Evolutionary conservation across 371 early-diverging fungal genomes (phyloP).

Genomic region (Basidiobolus meristosporus): DNA sequence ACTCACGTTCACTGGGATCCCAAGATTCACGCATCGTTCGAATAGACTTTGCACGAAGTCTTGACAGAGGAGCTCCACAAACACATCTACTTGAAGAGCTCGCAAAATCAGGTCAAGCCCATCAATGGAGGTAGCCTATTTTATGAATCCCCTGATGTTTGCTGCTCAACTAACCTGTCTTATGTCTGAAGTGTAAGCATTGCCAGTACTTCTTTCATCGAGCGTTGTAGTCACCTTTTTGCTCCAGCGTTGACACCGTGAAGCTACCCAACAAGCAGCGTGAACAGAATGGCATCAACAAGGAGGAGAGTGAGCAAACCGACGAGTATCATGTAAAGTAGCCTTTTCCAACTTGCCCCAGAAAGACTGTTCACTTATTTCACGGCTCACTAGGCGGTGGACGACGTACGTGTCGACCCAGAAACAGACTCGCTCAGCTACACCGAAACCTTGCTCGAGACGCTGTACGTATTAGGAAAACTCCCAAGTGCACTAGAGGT

Average conservation of each 20-base stretch:
- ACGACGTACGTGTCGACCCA: conserved; percentile 57
- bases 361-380: neutral
- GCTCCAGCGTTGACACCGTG: neutral
- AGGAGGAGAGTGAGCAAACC: neutral
- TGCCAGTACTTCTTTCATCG: neutral
- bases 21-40: neutral
- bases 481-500: conserved; percentile 63
- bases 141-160: too few relatives aligned
- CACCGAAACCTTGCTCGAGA: conserved; percentile 67
- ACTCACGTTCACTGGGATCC: neutral
- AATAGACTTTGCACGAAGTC: conserved; percentile 46
- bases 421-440: conserved; percentile 85
- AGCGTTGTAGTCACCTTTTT: neutral
- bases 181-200: conserved; percentile 3
- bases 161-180: neutral
- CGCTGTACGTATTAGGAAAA: conserved; percentile 50
- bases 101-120: conserved; percentile 9
- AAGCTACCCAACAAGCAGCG: neutral
- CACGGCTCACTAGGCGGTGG: conserved; percentile 21
- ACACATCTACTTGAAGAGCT: conserved; percentile 79
- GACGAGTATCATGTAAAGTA: neutral
- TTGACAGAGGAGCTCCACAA: conserved; percentile 82
- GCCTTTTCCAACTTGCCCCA: neutral
- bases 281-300: neutral
- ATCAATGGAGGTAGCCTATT: too few relatives aligned